Conservation (phyloP, 2,329 filamentous ascomycete species). For the Calycina herbarum region DNA sequence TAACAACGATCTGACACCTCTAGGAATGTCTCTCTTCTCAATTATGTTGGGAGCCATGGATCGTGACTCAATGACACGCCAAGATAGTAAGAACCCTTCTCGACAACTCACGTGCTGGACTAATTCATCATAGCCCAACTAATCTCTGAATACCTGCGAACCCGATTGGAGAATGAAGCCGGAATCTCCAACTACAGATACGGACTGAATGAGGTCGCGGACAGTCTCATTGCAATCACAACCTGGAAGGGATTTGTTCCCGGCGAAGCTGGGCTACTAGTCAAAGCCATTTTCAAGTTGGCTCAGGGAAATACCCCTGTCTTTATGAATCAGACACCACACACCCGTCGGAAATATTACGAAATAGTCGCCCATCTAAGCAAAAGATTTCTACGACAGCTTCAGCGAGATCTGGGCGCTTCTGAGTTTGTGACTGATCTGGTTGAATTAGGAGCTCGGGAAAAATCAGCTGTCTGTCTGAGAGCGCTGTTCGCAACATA, state of each 20-base stretch:
- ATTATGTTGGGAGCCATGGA: conserved; percentile 18
- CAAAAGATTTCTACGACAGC: conserved; percentile 16
- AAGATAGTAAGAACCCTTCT: conserved; percentile 21
- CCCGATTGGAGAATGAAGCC: conserved; percentile 15
- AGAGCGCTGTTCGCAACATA: conserved; percentile 31
- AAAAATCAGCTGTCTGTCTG: conserved; percentile 34
- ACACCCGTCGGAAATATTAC: conserved; percentile 28
- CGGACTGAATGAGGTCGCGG: conserved; percentile 26
- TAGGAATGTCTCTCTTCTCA: conserved; percentile 20
- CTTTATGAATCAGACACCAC: conserved; percentile 25
- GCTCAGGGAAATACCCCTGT: conserved; percentile 10
- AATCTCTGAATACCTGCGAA: conserved; percentile 27
- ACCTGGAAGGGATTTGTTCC: conserved; percentile 22
- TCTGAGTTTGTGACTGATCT: conserved; percentile 28
- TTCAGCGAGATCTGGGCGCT: conserved; percentile 25
- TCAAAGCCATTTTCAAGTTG: conserved; percentile 25
- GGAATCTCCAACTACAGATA: conserved; percentile 23
- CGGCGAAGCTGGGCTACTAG: conserved; percentile 22
- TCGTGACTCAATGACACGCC: conserved; percentile 19
- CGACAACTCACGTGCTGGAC: not conserved
- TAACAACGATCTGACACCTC: conserved; percentile 12
- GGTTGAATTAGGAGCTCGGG: conserved; percentile 28
- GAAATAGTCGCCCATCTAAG: conserved; percentile 26
- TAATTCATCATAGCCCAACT: conserved; percentile 20
- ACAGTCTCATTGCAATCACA: conserved; percentile 19